Evolutionary conservation across 441 rosid species (phyloP), one percentile per base, ranked within the genome.

Genomic region (Brassica hybrid): DNA sequence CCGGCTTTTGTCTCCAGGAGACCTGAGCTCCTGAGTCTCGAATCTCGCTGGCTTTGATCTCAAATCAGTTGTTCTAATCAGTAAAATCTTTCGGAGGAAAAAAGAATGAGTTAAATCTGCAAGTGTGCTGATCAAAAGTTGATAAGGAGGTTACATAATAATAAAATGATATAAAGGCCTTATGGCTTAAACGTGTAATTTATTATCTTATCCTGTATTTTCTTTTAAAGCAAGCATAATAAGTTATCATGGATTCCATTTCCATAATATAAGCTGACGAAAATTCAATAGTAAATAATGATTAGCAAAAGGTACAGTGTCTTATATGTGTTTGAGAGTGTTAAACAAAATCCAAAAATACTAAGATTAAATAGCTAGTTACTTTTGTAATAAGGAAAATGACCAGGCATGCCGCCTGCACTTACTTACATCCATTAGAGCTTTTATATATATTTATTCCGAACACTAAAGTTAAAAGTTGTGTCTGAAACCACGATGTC

Each of bases 391-490:
- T 0, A 43, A 16, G 10, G 30, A 72, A 72, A 60, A 52, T 7
- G 58, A 67, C 27, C 13, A 65, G 67, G 76, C 76, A 71, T 57
- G 72, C 76, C 18, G 57, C 74, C 54, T 72, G 59, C 77, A 72
- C 58, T 63, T 71, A 71, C 72, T 65, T 48, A 58, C 76, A 27
- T 65, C 10, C 38, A 57, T 8, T 63, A 16, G 18, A 13, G 7
- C 36, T 36, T 59, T 23, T 61, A 75, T 67, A 30, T 30, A 72
- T 72, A 59, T 66, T 58, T 78, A 78, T 72, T 72, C 69, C 25
- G 45, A 78, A 72, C 69, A 67, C 76, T 72, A 59, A 78, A 78
- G 81, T 78, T 78, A 78, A 77, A 78, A 78, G 69, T 71, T 66
- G 59, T 73, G 77, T 72, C 81, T 73, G 81, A 67, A 58, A 48